A percentile compares a stretch with the other conserved stretches of the same genome.
phyloP scores from a whole-genome alignment of 225 moss, liverwort and hornwort species.

The Lunularia cruciata region DNA sequence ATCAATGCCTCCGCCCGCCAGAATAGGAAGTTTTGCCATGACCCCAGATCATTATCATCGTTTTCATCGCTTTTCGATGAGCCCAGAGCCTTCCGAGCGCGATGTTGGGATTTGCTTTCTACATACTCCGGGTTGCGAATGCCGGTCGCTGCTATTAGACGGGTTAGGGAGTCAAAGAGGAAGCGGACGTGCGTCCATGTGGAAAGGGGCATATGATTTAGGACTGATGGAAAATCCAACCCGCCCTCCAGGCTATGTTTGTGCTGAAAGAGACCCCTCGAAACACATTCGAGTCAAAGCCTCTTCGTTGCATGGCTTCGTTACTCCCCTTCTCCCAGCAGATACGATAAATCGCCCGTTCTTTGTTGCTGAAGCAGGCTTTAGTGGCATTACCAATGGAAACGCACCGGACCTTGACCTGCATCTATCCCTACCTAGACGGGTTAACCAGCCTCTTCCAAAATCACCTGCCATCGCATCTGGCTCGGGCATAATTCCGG shows the following conservation, averaged over 20 bases:
- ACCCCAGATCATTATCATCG: neutral
- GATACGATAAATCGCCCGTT: neutral
- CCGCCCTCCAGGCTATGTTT: conserved; percentile 15
- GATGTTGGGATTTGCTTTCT: neutral
- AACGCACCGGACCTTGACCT: too few species aligned
- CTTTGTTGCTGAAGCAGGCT: neutral
- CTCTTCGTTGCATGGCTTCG: neutral
- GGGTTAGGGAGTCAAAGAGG: neutral
- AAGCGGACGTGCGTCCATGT: neutral
- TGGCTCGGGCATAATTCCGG: neutral
- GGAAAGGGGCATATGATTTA: neutral
- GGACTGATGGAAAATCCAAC: too few species aligned
- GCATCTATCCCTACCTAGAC: too few species aligned
- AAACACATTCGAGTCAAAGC: neutral
- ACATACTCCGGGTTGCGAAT: conserved; percentile 11
- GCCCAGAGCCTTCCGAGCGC: conserved; percentile 11
- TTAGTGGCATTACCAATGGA: neutral
- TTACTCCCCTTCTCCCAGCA: neutral
- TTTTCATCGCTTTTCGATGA: neutral
- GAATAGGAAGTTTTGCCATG: neutral
- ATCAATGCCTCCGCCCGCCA: neutral
- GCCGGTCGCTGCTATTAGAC: neutral
- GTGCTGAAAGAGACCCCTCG: neutral
- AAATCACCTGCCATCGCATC: too few species aligned
- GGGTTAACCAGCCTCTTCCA: too few species aligned